A percentile compares a stretch with the other conserved stretches of the same genome.
Evolutionary conservation across 2,329 filamentous ascomycete species (phyloP).

Genomic region (Ceratocystis lukuohia): DNA sequence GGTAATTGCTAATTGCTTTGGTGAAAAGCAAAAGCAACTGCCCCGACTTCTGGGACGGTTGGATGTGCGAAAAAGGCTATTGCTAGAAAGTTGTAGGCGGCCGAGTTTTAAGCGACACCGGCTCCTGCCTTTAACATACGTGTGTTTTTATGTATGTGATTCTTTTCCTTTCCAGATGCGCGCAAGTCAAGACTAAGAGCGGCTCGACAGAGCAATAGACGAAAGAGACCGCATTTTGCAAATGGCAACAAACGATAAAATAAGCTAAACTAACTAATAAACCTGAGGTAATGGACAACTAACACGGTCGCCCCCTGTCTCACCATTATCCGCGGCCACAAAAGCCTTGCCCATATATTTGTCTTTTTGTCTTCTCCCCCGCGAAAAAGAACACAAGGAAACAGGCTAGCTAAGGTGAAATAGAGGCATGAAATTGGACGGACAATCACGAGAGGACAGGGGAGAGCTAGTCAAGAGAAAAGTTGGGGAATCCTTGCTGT

Average conservation of each 20-base stretch:
- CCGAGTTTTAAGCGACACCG: neutral
- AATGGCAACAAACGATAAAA: neutral
- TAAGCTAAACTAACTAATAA: neutral
- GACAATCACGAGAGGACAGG: too few species aligned
- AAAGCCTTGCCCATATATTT: too few species aligned
- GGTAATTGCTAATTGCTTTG: neutral
- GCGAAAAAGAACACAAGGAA: neutral
- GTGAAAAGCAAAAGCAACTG: neutral
- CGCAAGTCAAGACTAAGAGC: neutral
- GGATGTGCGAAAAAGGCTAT: neutral
- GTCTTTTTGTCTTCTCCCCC: slow-evolving; percentile 2
- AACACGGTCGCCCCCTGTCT: slow-evolving; percentile 1
- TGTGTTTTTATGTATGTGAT: neutral
- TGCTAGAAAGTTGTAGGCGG: neutral
- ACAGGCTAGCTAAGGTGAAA: neutral
- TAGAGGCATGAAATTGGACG: neutral
- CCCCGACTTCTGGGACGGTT: neutral
- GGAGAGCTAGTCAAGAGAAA: neutral
- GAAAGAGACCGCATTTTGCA: neutral
- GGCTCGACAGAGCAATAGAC: too few species aligned
- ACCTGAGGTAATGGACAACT: neutral
- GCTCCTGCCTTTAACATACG: neutral
- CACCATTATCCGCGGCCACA: neutral
- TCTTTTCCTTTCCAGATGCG: neutral
- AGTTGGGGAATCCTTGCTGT: slow-evolving; percentile 11